phyloP scores from a whole-genome alignment of 169 alveolate genomes.

The Plasmodium billcollinsi region DNA sequence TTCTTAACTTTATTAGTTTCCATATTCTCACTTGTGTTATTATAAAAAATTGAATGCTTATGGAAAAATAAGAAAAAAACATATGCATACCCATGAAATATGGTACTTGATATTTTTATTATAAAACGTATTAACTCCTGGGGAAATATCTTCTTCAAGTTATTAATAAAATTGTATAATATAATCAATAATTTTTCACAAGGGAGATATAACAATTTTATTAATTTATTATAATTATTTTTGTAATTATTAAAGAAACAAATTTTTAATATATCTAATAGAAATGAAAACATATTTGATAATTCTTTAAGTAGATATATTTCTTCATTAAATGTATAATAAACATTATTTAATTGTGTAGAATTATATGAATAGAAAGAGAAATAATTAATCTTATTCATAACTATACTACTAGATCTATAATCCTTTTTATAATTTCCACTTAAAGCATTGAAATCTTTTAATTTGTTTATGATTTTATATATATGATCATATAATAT shows the following conservation, averaged over 20 bases:
- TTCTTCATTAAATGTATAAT: constrained; percentile 70
- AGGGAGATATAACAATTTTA: constrained; percentile 50
- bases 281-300: constrained; percentile 38
- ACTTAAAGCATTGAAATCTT: constrained; percentile 1
- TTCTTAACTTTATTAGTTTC: not conserved
- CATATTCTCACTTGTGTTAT: not conserved
- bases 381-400: constrained; percentile 67
- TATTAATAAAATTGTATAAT: not conserved
- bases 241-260: constrained; percentile 68
- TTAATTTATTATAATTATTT: constrained; percentile 61
- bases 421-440: not conserved
- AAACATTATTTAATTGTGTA: constrained; percentile 35
- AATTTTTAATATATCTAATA: constrained; percentile 39
- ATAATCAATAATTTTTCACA: constrained; percentile 23
- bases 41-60: constrained; percentile 33
- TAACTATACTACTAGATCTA: constrained; percentile 30
- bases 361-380: constrained; percentile 63
- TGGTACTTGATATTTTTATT: constrained; percentile 36
- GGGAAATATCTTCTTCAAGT: constrained; percentile 30
- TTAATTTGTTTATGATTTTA: constrained; percentile 21
- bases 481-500: constrained; percentile 45
- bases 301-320: constrained; percentile 36
- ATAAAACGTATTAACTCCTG: constrained; percentile 61
- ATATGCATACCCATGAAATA: constrained; percentile 63
- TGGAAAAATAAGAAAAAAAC: constrained; percentile 49